A percentile compares a stretch with the other conserved stretches of the same genome.
phyloP scores from a whole-genome alignment of 2,329 filamentous ascomycete genomes.

The Colletotrichum agaves region DNA sequence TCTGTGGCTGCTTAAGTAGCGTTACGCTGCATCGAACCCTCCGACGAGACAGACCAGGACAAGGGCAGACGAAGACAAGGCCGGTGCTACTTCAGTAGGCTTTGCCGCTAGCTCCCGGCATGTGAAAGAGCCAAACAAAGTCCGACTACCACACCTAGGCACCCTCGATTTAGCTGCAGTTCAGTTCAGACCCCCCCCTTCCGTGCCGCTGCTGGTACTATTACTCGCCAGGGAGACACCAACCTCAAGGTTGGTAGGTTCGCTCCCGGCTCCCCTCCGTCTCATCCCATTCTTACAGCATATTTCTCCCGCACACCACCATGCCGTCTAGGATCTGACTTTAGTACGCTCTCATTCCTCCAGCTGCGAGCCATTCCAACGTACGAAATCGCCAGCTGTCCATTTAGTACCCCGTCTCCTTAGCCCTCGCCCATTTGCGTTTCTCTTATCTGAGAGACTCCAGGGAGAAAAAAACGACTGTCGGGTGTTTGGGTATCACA shows the following conservation, averaged over 20 bases:
- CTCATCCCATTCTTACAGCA: slow-evolving; percentile 37
- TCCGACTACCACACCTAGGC: slow-evolving; percentile 8
- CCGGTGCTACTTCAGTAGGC: slow-evolving; percentile 20
- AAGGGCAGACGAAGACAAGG: slow-evolving; percentile 26
- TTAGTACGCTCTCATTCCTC: slow-evolving; percentile 26
- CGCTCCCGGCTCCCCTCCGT: slow-evolving; percentile 37
- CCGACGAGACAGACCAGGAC: slow-evolving; percentile 28
- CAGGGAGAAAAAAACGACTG: slow-evolving; percentile 14
- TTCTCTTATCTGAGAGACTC: slow-evolving; percentile 12
- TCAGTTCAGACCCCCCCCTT: slow-evolving; percentile 28
- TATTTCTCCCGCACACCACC: slow-evolving; percentile 32
- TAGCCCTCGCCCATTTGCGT: neutral
- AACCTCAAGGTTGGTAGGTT: slow-evolving; percentile 33
- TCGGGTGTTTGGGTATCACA: slow-evolving; percentile 28
- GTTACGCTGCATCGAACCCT: slow-evolving; percentile 34
- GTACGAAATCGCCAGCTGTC: slow-evolving; percentile 33
- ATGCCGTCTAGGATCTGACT: slow-evolving; percentile 32
- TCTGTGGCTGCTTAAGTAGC: slow-evolving; percentile 22
- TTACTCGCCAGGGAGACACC: slow-evolving; percentile 17
- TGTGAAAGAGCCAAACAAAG: slow-evolving; percentile 35
- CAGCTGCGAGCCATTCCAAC: slow-evolving; percentile 23
- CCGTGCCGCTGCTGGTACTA: slow-evolving; percentile 11
- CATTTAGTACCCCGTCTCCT: neutral
- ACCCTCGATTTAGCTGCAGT: slow-evolving; percentile 11
- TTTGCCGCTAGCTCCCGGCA: slow-evolving; percentile 31